A percentile compares a stretch with the other conserved stretches of the same genome.
phyloP scores from a whole-genome alignment of 352 stramenopile genomes.

The Salisapilia sapeloensis region DNA sequence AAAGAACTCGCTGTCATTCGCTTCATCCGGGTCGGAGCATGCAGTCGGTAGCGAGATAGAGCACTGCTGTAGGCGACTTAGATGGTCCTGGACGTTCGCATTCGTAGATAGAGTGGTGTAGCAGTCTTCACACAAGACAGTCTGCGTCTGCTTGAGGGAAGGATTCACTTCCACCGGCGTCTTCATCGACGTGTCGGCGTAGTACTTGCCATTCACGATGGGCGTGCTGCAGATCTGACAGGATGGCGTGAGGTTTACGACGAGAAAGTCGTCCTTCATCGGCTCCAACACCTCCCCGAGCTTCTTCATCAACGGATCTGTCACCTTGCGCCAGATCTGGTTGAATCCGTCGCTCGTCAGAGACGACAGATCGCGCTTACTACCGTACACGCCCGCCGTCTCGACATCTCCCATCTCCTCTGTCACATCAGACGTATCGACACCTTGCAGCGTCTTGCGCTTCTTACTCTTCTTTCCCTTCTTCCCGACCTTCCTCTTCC shows the following conservation, averaged over 20 bases:
- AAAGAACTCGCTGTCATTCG: slow-evolving; percentile 84
- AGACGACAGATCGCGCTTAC: slow-evolving; percentile 4
- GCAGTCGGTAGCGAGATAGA: slow-evolving; percentile 45
- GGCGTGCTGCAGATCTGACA: slow-evolving; percentile 66
- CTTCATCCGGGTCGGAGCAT: slow-evolving; percentile 59
- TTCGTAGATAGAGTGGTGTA: slow-evolving; percentile 46
- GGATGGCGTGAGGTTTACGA: slow-evolving; percentile 75
- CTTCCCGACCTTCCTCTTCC: slow-evolving; percentile 64
- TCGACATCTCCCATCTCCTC: background rate
- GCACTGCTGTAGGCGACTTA: slow-evolving; percentile 35
- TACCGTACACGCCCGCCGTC: background rate
- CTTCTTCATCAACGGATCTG: slow-evolving; percentile 71
- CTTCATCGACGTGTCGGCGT: slow-evolving; percentile 43
- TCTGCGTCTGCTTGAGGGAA: slow-evolving; percentile 52
- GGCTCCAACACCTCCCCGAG: slow-evolving; percentile 76
- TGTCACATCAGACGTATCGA: slow-evolving; percentile 1
- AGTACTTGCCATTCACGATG: slow-evolving; percentile 45
- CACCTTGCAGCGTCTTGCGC: slow-evolving; percentile 20
- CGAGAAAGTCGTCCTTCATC: slow-evolving; percentile 84
- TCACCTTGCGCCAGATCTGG: slow-evolving; percentile 38
- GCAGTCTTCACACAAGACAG: slow-evolving; percentile 55
- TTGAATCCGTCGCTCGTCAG: slow-evolving; percentile 29
- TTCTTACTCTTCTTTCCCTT: slow-evolving; percentile 40
- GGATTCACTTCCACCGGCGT: slow-evolving; percentile 41
- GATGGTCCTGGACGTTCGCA: slow-evolving; percentile 20